Evolutionary conservation across 2,329 filamentous ascomycete genomes (phyloP).

Genomic region (Nemania sp.): DNA sequence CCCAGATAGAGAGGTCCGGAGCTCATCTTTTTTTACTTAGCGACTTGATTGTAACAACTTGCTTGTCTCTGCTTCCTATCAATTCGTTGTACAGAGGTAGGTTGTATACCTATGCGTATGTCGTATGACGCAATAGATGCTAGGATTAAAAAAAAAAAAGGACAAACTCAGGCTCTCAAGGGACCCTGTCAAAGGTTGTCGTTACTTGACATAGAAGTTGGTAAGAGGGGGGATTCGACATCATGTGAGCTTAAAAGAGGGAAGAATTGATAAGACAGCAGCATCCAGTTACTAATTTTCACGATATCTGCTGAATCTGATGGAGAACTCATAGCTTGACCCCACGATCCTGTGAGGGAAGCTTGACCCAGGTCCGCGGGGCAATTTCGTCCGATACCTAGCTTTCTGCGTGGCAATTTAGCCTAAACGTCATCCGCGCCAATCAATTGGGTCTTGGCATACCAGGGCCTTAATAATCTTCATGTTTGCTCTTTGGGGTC

Average conservation of each 20-base stretch:
- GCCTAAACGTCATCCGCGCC: constrained; percentile 36
- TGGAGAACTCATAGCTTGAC: constrained; percentile 19
- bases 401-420: constrained; percentile 33
- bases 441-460: constrained; percentile 27
- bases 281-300: constrained; percentile 8
- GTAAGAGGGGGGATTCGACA: constrained; percentile 15
- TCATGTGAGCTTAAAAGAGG: constrained; percentile 12
- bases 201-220: constrained; percentile 10
- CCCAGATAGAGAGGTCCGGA: constrained; percentile 81
- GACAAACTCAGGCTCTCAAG: constrained; percentile 1
- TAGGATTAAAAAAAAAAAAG: background rate
- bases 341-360: constrained; percentile 28
- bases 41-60: background rate
- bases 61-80: background rate
- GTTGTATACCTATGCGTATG: background rate
- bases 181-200: constrained; percentile 19
- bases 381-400: constrained; percentile 32
- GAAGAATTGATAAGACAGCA: background rate
- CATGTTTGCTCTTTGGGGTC: background rate
- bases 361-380: constrained; percentile 33
- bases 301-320: constrained; percentile 25
- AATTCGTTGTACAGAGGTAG: background rate
- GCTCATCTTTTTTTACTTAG: constrained; percentile 48
- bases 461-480: background rate
- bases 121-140: constrained; percentile 14